phyloP scores from a whole-genome alignment of 2,329 filamentous ascomycete species.

The Elsinoe fawcettii region DNA sequence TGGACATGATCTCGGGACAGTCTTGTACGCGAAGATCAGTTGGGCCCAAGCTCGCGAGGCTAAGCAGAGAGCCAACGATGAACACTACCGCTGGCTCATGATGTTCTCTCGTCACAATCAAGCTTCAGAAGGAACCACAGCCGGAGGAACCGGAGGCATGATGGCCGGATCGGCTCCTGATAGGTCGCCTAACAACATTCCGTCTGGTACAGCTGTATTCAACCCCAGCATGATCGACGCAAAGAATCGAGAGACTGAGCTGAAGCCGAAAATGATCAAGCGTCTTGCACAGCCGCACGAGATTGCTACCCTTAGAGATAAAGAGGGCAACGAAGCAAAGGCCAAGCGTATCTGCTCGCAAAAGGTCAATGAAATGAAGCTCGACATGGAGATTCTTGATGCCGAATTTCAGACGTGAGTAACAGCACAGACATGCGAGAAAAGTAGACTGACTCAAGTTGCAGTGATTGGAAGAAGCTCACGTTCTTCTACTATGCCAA shows the following conservation, averaged over 20 bases:
- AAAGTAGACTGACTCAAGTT: constrained; percentile 11
- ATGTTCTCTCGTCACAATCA: constrained; percentile 64
- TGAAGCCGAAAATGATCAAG: constrained; percentile 96
- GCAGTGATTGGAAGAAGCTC: constrained; percentile 95
- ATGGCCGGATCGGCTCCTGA: constrained; percentile 54
- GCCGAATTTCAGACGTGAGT: constrained; percentile 97
- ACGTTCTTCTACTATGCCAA: constrained; percentile 99
- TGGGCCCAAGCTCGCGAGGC: constrained; percentile 80
- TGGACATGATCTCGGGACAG: constrained; percentile 88
- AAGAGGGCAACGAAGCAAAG: constrained; percentile 95
- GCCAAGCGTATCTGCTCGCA: constrained; percentile 94
- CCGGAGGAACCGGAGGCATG: constrained; percentile 16
- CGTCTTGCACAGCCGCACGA: constrained; percentile 87
- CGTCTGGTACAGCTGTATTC: neutral
- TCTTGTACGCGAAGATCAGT: constrained; percentile 78
- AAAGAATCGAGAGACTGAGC: constrained; percentile 42
- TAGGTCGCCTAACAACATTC: neutral
- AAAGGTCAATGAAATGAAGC: constrained; percentile 86
- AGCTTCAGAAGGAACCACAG: constrained; percentile 21
- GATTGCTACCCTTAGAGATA: constrained; percentile 79
- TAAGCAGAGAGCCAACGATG: constrained; percentile 85
- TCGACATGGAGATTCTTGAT: constrained; percentile 98
- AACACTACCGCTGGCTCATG: constrained; percentile 98
- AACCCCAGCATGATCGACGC: constrained; percentile 15
- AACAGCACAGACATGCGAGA: neutral